These are phyloP conservation scores for Microbotryomycetes sp. DNA, from an alignment of 1,284 basidiomycete species.

Conservation along the genomic window DNA sequence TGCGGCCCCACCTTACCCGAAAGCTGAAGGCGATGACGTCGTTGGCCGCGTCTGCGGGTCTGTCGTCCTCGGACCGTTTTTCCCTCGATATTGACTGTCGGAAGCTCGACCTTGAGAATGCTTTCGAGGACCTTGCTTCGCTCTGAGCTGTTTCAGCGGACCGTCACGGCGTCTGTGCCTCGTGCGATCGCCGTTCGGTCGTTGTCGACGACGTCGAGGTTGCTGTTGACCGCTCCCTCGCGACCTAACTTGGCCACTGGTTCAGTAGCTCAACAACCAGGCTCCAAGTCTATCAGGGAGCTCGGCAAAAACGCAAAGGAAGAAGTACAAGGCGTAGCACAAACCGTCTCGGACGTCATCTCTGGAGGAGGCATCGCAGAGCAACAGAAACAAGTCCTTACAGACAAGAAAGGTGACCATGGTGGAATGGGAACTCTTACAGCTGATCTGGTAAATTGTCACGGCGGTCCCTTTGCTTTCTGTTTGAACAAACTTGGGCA, in stretches of 20 bases:
- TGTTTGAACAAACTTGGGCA: no score
- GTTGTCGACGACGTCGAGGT: neutral
- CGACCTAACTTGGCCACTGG: neutral
- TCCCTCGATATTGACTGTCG: no score
- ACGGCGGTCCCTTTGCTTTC: neutral
- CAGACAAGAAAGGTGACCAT: slow-evolving; percentile 3
- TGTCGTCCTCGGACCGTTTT: no score
- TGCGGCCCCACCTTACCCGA: no score
- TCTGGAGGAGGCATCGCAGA: slow-evolving; percentile 25
- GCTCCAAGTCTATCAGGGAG: slow-evolving; percentile 14
- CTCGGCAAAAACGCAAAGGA: slow-evolving; percentile 30
- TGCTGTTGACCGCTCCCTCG: neutral
- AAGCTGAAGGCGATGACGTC: no score
- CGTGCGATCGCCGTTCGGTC: no score
- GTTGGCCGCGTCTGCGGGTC: no score
- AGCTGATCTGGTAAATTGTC: neutral
- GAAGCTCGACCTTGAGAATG: no score
- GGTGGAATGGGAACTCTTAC: slow-evolving; percentile 6
- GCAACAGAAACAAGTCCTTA: slow-evolving; percentile 5
- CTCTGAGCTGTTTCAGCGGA: no score
- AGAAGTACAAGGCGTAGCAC: slow-evolving; percentile 19
- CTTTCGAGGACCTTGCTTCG: no score
- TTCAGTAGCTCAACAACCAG: slow-evolving; percentile 21
- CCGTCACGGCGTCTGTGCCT: no score
- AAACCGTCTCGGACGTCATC: slow-evolving; percentile 16